Evolutionary conservation across 495 filamentous ascomycete genomes (phyloP), one percentile per base, ranked within the genome.

Genomic region (Astrothelium subdiscretum): DNA sequence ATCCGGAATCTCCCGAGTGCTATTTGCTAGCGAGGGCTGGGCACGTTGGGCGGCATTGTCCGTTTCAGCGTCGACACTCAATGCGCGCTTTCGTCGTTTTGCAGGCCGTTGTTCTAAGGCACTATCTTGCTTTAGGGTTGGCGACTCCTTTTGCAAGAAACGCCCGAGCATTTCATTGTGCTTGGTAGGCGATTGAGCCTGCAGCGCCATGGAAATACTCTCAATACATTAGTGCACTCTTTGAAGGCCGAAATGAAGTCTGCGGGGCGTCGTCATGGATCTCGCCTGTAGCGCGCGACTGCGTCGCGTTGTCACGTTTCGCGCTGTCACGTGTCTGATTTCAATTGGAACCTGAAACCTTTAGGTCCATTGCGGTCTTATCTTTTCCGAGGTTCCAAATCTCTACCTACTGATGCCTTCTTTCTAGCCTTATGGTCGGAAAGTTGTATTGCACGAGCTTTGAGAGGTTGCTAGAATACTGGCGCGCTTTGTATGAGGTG

Each of bases 131-230:
- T 62, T 59, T 74, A 69, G 12, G 68, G 65, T 58, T 73, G 72
- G 32, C 67, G 64, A 10, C 71, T 66, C 1, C 40, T 48, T 35
- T 61, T 62, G 10, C 24, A 29, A 29, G 24, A 54, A 54, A 6
- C 24, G n/a, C 24, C 67, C 69, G 31, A 73, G 66, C 72, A 75
- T 75, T 32, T 67, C 65, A 66, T 73, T 75, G 63, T 75, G 71
- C 60, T 71, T 72, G 0, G 71, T 66, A 27, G 72, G 69, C 48
- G 65, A 73, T 48, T 65, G 67, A 18, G 62, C 12, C 57, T 68
- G 66, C 62, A 75, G 66, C 60, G 62, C 60, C 60, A 62, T 62
- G 24, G 42, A 48, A 18, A 8, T 4, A 48, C 4, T 48, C 18
- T n/a, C 42, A n/a, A n/a, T n/a, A n/a, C n/a, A n/a, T n/a, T n/a